Base-by-base conservation (phyloP, 2,329 filamentous ascomycete species). In the Davidsoniella eucalypti region DNA sequence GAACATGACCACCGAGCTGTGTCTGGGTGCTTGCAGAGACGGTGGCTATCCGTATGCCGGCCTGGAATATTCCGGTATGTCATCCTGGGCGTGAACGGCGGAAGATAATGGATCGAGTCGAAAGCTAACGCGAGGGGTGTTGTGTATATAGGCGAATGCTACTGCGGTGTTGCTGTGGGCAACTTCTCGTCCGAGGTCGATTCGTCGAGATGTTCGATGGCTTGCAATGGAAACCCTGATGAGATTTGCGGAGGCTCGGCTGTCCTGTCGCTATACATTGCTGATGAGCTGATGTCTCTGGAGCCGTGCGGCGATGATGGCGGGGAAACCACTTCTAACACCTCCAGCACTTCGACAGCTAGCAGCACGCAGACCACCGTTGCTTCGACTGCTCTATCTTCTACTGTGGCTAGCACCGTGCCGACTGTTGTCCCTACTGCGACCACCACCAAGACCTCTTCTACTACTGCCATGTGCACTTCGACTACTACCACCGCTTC, bases 101-200 rank as follows among this genome's bases (percentile, higher is more conserved):
- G 59, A 51, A 53, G 54, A 38, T 43, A 4, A 10, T 21, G 9
- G 3, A 21, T 21, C 5, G 10, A 2, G 21, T 2, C 36, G 42
- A 40, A 49, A 17, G 36, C 41, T 51, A 10, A 49, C 41, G 23
- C 58, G 63, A 63, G n/a, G n/a, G n/a, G n/a, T n/a, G n/a, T n/a
- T n/a, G 25, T 23, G 6, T 5, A 43, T 21, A 21, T 21, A 21
- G 40, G 48, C 23, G 66, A 72, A 56, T 73, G 69, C 55, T 73
- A 65, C 58, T 74, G 71, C 55, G 71, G 71, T 42, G 69, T 70
- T 38, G 67, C 77, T 25, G 63, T 78, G 33, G 74, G 71, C 38
- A 71, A 70, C 55, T 63, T 64, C 50, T 69, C 67, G 4, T 53
- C 53, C 29, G 57, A 63, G 29, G 66, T 64, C 9, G 58, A 63